These are phyloP conservation scores for Phaseolus lunatus DNA, from an alignment of 306 rosid genomes.

Conservation along the genomic window DNA sequence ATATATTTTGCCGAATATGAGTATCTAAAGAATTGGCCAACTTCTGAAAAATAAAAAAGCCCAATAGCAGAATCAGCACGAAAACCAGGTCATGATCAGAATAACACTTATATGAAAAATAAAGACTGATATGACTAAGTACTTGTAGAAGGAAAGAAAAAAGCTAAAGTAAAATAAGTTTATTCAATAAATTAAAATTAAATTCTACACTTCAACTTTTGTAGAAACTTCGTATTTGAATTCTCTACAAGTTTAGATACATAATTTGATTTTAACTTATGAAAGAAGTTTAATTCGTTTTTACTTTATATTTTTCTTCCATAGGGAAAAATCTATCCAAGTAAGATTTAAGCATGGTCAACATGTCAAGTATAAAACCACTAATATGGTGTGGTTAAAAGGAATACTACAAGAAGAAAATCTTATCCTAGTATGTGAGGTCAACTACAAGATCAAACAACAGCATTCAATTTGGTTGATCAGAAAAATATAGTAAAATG, in stretches of 20 bases:
- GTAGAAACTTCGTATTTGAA: too few relatives aligned
- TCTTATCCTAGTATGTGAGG: background rate
- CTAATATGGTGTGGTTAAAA: slow-evolving; percentile 8
- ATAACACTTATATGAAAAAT: slow-evolving; percentile 35
- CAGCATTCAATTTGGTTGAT: background rate
- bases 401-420: background rate
- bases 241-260: background rate
- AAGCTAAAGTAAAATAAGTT: background rate
- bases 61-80: slow-evolving; percentile 39
- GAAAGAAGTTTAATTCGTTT: background rate
- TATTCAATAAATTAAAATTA: background rate
- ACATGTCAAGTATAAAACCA: slow-evolving; percentile 5
- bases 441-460: background rate
- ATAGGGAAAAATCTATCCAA: background rate
- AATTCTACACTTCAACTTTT: background rate
- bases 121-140: background rate
- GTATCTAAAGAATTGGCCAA: slow-evolving; percentile 60
- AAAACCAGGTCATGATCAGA: slow-evolving; percentile 14
- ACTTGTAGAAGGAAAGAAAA: background rate
- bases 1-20: slow-evolving; percentile 52
- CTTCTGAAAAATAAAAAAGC: slow-evolving; percentile 53
- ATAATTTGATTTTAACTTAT: background rate
- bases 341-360: background rate
- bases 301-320: background rate
- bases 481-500: slow-evolving; percentile 4